Percentiles rank a stretch among this genome's conserved stretches.
Conservation (phyloP, 2,329 filamentous ascomycete species). For the Aspergillus alliaceus region DNA sequence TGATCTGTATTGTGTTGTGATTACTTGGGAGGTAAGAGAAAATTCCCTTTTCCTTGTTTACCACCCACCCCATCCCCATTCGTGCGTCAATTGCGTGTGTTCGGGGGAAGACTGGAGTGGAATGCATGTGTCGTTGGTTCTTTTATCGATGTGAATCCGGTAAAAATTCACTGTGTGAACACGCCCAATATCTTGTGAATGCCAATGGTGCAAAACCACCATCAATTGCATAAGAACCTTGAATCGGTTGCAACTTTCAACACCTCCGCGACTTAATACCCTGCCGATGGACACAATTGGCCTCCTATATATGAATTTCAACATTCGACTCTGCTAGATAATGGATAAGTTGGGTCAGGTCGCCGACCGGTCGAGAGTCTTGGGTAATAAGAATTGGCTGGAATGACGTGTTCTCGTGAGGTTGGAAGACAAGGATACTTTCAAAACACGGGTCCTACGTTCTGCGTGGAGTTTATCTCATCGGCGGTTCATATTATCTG, state of each 20-base stretch:
- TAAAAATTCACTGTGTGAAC: conserved; percentile 7
- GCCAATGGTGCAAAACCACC: conserved; percentile 9
- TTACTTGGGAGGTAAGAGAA: conserved; percentile 24
- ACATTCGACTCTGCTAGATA: not conserved
- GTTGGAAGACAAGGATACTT: not conserved
- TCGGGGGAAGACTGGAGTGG: not conserved
- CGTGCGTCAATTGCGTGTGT: not conserved
- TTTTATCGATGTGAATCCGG: not conserved
- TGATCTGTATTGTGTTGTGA: conserved; percentile 24
- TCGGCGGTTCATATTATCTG: conserved; percentile 5
- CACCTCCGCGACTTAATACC: not conserved
- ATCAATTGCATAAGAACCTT: conserved; percentile 10
- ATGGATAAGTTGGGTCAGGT: not conserved
- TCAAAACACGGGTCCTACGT: not conserved
- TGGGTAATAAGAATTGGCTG: conserved; percentile 1
- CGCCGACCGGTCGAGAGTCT: not conserved
- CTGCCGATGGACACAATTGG: not conserved
- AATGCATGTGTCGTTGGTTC: not conserved
- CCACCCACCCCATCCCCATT: not conserved
- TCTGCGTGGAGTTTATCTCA: conserved; percentile 8
- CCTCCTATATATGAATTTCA: not conserved
- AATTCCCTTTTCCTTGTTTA: conserved; percentile 7
- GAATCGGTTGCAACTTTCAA: conserved; percentile 8
- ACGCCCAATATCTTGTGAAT: conserved; percentile 5
- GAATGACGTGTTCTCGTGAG: not conserved